Conservation (phyloP, 768 basidiomycete species). For the Amanita molliuscula region DNA sequence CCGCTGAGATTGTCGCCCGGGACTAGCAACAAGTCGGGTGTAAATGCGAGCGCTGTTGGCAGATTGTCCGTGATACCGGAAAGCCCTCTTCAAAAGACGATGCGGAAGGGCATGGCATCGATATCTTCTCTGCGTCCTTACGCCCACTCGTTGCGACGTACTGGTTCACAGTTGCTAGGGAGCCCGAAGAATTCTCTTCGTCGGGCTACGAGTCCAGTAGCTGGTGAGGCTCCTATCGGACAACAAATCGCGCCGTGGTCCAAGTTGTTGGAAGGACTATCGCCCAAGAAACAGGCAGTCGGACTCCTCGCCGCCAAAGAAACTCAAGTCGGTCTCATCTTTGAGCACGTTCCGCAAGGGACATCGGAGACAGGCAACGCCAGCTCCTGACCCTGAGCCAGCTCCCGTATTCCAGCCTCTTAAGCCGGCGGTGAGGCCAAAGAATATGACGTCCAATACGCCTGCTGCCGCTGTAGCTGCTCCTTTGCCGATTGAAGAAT, state of each 20-base stretch:
- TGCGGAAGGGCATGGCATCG: conserved; percentile 26
- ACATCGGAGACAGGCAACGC: conserved; percentile 47
- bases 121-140: conserved; percentile 43
- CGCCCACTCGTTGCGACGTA: conserved; percentile 18
- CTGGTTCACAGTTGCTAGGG: conserved; percentile 5
- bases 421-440: conserved; percentile 29
- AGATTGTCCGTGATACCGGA: conserved; percentile 15
- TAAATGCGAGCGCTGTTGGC: conserved; percentile 16
- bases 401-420: conserved; percentile 51
- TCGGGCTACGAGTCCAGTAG: conserved; percentile 1
- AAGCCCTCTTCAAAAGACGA: conserved; percentile 29
- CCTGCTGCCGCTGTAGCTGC: neutral
- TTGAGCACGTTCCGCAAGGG: conserved; percentile 21
- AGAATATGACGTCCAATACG: conserved; percentile 10
- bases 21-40: conserved; percentile 8
- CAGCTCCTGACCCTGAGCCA: conserved; percentile 48
- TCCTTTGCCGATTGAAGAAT: conserved; percentile 1
- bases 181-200: conserved; percentile 5
- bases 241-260: conserved; percentile 61
- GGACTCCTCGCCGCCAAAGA: conserved; percentile 9
- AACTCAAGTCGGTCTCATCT: conserved; percentile 8
- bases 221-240: conserved; percentile 22
- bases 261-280: conserved; percentile 23
- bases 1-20: conserved; percentile 29
- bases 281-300: conserved; percentile 16